Evolutionary conservation across 2,329 filamentous ascomycete genomes (phyloP).

Genomic region (Trichoderma semiorbis): DNA sequence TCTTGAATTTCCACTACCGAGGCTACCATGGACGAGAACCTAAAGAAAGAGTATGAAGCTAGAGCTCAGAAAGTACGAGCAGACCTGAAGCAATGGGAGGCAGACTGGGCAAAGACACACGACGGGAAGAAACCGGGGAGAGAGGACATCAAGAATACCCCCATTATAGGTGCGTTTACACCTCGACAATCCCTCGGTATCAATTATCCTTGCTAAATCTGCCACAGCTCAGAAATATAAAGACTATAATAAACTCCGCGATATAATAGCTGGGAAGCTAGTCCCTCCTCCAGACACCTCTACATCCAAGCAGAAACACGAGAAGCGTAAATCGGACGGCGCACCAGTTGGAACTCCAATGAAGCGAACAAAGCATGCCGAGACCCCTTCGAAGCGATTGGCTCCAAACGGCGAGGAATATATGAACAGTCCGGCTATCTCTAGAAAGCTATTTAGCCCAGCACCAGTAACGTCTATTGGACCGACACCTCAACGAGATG

Average conservation of each 20-base stretch:
- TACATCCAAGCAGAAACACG: constrained; percentile 26
- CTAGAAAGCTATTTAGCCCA: constrained; percentile 59
- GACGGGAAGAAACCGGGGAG: constrained; percentile 66
- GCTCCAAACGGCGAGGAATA: constrained; percentile 38
- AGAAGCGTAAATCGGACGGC: constrained; percentile 42
- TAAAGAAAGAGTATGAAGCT: constrained; percentile 45
- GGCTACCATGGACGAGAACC: constrained; percentile 44
- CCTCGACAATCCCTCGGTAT: background rate
- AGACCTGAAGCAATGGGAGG: constrained; percentile 73
- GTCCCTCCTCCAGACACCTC: constrained; percentile 37
- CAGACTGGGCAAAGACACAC: constrained; percentile 59
- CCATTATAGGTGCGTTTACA: constrained; percentile 59
- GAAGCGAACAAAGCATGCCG: constrained; percentile 46
- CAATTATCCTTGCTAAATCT: background rate
- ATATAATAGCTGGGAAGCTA: constrained; percentile 54
- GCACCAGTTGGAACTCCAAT: constrained; percentile 44
- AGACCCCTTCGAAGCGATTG: constrained; percentile 46
- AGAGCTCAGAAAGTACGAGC: constrained; percentile 56
- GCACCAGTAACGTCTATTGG: constrained; percentile 61
- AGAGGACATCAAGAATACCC: constrained; percentile 72
- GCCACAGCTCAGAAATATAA: constrained; percentile 67
- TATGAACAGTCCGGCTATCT: constrained; percentile 53
- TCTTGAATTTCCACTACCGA: background rate
- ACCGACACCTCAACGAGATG: constrained; percentile 77
- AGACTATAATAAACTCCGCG: constrained; percentile 65